phyloP scores from a whole-genome alignment of 2,329 filamentous ascomycete genomes.

The Acephala macrosclerotiorum region DNA sequence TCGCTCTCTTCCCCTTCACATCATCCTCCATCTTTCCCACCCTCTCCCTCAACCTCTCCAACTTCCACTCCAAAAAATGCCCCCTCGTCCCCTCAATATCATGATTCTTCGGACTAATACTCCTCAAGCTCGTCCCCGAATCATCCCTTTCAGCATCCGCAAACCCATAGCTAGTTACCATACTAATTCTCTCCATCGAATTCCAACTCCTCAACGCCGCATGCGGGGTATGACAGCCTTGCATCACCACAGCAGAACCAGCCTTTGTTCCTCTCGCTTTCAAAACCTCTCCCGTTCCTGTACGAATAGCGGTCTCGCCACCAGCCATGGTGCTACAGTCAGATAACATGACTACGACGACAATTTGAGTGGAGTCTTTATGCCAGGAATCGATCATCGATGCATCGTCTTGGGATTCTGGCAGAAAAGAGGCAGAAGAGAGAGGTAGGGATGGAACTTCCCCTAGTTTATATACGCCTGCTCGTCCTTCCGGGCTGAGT shows the following conservation, averaged over 20 bases:
- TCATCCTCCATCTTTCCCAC: constrained; percentile 15
- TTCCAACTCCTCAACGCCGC: constrained; percentile 15
- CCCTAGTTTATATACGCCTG: constrained; percentile 21
- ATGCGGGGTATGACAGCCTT: constrained; percentile 23
- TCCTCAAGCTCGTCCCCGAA: constrained; percentile 12
- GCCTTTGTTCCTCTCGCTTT: constrained; percentile 43
- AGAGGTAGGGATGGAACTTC: constrained; percentile 24
- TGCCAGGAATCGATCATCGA: constrained; percentile 49
- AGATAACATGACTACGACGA: constrained; percentile 55
- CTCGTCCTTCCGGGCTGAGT: constrained; percentile 22
- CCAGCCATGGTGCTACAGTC: constrained; percentile 52
- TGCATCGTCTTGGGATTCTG: constrained; percentile 13
- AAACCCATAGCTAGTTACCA: constrained; percentile 7
- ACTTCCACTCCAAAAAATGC: constrained; percentile 18
- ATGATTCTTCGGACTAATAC: constrained; percentile 1
- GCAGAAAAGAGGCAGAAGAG: neutral
- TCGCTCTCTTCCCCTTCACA: constrained; percentile 13
- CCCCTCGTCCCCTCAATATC: neutral
- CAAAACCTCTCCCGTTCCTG: constrained; percentile 49
- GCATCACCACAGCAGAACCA: constrained; percentile 22
- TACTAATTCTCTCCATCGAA: constrained; percentile 14
- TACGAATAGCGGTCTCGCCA: constrained; percentile 64
- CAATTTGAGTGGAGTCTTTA: constrained; percentile 53
- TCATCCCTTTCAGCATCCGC: neutral
- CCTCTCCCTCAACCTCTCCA: constrained; percentile 21